Evolutionary conservation across 1,284 basidiomycete species (phyloP), one percentile per base, ranked within the genome.

Genomic region (Microstroma glucosiphilum): DNA sequence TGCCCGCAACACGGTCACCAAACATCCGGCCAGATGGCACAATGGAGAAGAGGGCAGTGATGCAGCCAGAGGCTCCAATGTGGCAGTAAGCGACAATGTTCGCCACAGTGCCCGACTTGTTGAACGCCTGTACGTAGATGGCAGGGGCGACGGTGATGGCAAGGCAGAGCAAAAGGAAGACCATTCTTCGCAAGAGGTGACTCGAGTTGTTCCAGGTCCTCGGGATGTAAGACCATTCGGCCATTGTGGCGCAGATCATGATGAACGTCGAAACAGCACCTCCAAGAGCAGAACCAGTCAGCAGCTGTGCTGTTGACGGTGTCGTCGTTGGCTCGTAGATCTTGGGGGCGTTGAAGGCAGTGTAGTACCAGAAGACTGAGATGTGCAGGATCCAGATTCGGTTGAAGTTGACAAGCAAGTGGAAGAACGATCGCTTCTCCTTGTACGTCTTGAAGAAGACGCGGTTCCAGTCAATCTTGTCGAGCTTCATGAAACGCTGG

Each of bases 331-430:
- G 83, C 56, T 83, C 82, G 81, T 96, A 97, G 70, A 96, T 83
- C 56, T 85, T 86, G 2, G 91, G 91, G 23, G 93, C 89, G 82
- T 97, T 96, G 84, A 86, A 96, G 21, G 75, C 75, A 19, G 75
- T 77, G 69, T 76, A 79, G 72, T 77, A 79, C 69, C 72, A 78
- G 70, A 77, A 79, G 63, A 75, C 65, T 6, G 77, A 75, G 57
- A 79, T 74, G 51, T 79, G 77, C 49, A 78, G 66, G 54, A 79
- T 79, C 77, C 77, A 79, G 62, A 79, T 77, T 59, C 77, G 76
- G 66, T 79, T 79, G 64, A 79, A 79, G 71, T 79, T 79, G 68
- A 79, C 77, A 26, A 79, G 70, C 49, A 79, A 60, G 58, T 79
- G 77, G 62, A 75, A 70, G 70, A 78, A 79, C 42, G 71, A 74